These are phyloP conservation scores for Xerocomus brunneocitrinus DNA, from an alignment of 768 basidiomycete genomes.

Conservation along the genomic window DNA sequence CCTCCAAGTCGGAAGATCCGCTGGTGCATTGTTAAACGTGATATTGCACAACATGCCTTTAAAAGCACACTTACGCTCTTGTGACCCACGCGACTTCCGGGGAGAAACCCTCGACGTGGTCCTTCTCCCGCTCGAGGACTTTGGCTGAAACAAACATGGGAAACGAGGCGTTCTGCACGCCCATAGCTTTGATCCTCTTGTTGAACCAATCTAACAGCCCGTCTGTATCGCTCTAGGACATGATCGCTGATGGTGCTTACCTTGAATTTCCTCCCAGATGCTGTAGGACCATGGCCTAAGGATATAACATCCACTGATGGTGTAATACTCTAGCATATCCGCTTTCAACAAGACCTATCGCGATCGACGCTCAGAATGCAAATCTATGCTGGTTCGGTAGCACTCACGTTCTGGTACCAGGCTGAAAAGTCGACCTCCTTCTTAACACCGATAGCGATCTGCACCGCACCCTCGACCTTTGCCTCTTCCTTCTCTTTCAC, in stretches of 20 bases:
- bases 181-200: slow-evolving; percentile 84
- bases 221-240: neutral
- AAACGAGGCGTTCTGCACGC: slow-evolving; percentile 97
- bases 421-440: slow-evolving; percentile 93
- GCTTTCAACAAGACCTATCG: slow-evolving; percentile 90
- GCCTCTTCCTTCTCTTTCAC: slow-evolving; percentile 66
- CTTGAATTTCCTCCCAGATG: slow-evolving; percentile 96
- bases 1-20: slow-evolving; percentile 89
- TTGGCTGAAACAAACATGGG: slow-evolving; percentile 96
- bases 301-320: slow-evolving; percentile 97
- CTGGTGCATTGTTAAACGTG: slow-evolving; percentile 35
- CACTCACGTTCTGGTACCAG: slow-evolving; percentile 87
- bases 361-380: slow-evolving; percentile 11
- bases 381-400: neutral
- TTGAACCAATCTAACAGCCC: slow-evolving; percentile 83
- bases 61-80: slow-evolving; percentile 60
- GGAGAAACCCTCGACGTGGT: slow-evolving; percentile 98
- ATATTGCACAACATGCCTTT: neutral
- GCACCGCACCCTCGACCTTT: slow-evolving; percentile 82
- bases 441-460: slow-evolving; percentile 92
- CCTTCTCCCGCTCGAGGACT: slow-evolving; percentile 93
- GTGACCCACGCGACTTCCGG: slow-evolving; percentile 99
- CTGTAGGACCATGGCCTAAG: slow-evolving; percentile 96
- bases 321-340: slow-evolving; percentile 99
- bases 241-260: slow-evolving; percentile 36